Base-by-base conservation (phyloP, 2,329 filamentous ascomycete species). In the Huntiella abstrusa region DNA sequence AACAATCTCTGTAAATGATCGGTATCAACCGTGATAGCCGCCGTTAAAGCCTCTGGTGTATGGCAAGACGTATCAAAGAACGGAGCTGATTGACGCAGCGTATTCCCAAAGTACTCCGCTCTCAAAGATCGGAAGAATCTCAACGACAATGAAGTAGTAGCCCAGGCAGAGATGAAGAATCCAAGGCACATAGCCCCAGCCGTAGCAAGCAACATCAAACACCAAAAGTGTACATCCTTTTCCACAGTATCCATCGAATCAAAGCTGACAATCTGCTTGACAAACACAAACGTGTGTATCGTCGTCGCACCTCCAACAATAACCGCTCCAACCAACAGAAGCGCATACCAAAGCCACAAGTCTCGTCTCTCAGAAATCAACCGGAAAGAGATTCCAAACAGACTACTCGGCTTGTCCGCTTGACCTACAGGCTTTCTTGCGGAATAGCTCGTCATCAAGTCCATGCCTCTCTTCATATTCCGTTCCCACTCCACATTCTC, bases 1-100 rank as follows among this genome's bases (percentile, higher is more conserved):
- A 61, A 49, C 1, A 61, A 52, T 7, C 60, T 55, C 33, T 61
- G 58, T 8, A 61, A 33, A 32, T 56, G 53, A 34, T 59, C 58
- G 4, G 59, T 52, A n/a, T 61, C 59, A 3, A 55, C 49, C 1
- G 55, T 52, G 6, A 59, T 45, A 1, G 55, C 52, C 3, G 56
- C 52, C 17, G 52, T 58, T 2, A 61, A 38, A 2, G 53, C 46
- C 0, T 58, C 57, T 5, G 56, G 54, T 2, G 57, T 58, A 34
- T 60, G 55, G 1, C 42, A 51, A 8, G 59, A 55, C 0, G 54
- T 44, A 41, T 61, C 59, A 16, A 60, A 60, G 35, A 56, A 60
- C 1, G 42, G 35, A 4, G 57, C 37, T 2, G 54, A 53, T 34
- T 61, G 57, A 33, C 53, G 51, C 5, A 61, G 41, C 49, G 59